Evolutionary conservation across 192 early-diverging fungal genomes (phyloP), one percentile per base, ranked within the genome.

Genomic region (Coemansia sp.): DNA sequence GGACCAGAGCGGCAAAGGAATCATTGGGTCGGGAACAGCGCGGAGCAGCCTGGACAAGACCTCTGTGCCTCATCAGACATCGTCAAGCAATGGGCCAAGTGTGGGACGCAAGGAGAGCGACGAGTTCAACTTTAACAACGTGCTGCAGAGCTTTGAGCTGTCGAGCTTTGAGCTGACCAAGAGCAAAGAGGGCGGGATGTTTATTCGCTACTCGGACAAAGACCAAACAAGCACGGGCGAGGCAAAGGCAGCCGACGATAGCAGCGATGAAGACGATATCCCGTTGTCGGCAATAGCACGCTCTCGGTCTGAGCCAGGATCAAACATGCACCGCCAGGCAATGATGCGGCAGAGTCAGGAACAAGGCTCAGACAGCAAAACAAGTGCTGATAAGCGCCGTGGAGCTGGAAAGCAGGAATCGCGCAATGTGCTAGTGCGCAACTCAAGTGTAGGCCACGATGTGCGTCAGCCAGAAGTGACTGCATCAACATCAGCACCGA

Each of bases 211-310:
- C 38, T 65, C 73, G 10, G 65, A 68, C 53, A 54, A 32, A 7
- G 26, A 45, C 37, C 55, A 56, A 52, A 14, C 8, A 29, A 10
- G 14, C 19, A 19, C 9, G 13, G 23, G 1, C 45, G 10, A n/a
- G 24, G 50, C 14, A 1, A 23, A 39, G 19, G 63, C 48, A 6
- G 64, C 9, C 54, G 54, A 52, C 3, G 37, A 39, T 53, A 55
- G 61, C 52, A 73, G 62, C 54, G 77, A 74, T 24, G 68, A 61
- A 38, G 77, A 79, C 24, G 77, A 79, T 6, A 52, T 79, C 14
- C 77, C 77, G 8, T 57, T 79, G 23, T 66, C 77, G 4, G 37
- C 64, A 13, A 71, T 79, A 41, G 64, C 39, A 14, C 71, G 77
- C 38, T 79, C 77, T 12, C 64, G 22, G 45, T 79, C 77, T 0